Evolutionary conservation across 331 rosid species (phyloP), one percentile per base, ranked within the genome.

Genomic region (Quercus lobata): DNA sequence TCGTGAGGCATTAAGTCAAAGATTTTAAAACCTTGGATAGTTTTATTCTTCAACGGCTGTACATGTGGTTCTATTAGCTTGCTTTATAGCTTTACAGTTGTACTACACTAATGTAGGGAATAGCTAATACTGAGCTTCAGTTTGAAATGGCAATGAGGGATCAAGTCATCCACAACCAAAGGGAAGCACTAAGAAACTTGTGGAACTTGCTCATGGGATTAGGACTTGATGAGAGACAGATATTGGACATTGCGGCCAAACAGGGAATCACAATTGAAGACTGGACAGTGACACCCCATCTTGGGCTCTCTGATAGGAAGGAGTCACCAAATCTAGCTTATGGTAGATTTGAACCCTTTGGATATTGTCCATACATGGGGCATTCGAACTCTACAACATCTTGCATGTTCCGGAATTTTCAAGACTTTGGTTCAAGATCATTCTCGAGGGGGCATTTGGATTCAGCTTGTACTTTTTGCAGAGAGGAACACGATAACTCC

Each of bases 111-210:
- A 61, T 87, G 34, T 34, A 90, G 91, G 90, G 91, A 72, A 90
- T 85, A 90, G 83, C 91, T 18, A 90, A 90, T 68, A 86, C 89
- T 37, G 91, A 87, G 82, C 93, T 87, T 78, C 93, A 83, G 76
- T 83, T 87, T 72, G 93, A 90, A 84, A 82, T 90, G 86, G 91
- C 93, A 72, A 86, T 86, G 88, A 87, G 90, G 83, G 93, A 90
- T 76, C 93, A 90, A 86, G 86, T 87, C 62, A 90, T 90, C 78
- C 81, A 82, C 80, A 84, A 84, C 79, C 93, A 87, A 84, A 77
- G 87, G 71, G 91, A 90, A 83, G 71, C 88, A 14, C 78, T 87
- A 62, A 86, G 80, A 73, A 83, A 86, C 78, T 41, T 86, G 63
- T 86, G 90, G 91, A 89, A 87, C 82, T 84, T 90, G 79, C 90